Evolutionary conservation across 768 basidiomycete genomes (phyloP).

Genomic region (Rhodocollybia butyracea): DNA sequence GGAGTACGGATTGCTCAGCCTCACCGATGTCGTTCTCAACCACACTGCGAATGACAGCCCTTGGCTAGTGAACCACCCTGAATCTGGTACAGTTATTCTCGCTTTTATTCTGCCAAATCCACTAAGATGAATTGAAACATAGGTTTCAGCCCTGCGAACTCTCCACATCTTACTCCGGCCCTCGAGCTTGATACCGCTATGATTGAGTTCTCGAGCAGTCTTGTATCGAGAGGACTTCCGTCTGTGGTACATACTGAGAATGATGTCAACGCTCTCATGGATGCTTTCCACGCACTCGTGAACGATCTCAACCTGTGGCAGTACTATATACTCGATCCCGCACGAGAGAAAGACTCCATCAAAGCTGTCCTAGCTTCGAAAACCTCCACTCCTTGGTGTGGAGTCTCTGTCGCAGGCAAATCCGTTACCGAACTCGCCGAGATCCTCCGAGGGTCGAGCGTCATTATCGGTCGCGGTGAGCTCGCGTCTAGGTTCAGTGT

Average conservation of each 20-base stretch:
- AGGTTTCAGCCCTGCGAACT: constrained; percentile 91
- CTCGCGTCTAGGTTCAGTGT: constrained; percentile 68
- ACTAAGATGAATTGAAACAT: not conserved
- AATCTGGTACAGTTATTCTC: constrained; percentile 65
- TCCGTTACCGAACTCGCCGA: constrained; percentile 63
- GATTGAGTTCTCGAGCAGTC: constrained; percentile 69
- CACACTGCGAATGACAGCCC: constrained; percentile 94
- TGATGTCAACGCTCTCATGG: constrained; percentile 68
- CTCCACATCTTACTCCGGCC: constrained; percentile 90
- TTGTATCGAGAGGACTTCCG: constrained; percentile 69
- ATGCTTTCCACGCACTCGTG: constrained; percentile 58
- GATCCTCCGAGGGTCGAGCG: constrained; percentile 49
- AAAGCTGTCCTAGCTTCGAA: constrained; percentile 48
- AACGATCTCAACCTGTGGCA: constrained; percentile 82
- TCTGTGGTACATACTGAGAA: constrained; percentile 56
- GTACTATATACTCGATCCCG: constrained; percentile 85
- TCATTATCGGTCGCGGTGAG: constrained; percentile 57
- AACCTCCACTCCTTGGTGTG: constrained; percentile 55
- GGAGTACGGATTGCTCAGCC: constrained; percentile 81
- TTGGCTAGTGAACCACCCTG: constrained; percentile 92
- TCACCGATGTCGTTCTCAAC: constrained; percentile 96
- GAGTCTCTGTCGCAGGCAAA: constrained; percentile 55
- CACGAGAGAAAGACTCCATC: constrained; percentile 58
- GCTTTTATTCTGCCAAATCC: not conserved
- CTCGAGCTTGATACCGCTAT: constrained; percentile 89